These are phyloP conservation scores for Odontarrhena argentea DNA, from an alignment of 345 rosid genomes.

Conservation along the genomic window DNA sequence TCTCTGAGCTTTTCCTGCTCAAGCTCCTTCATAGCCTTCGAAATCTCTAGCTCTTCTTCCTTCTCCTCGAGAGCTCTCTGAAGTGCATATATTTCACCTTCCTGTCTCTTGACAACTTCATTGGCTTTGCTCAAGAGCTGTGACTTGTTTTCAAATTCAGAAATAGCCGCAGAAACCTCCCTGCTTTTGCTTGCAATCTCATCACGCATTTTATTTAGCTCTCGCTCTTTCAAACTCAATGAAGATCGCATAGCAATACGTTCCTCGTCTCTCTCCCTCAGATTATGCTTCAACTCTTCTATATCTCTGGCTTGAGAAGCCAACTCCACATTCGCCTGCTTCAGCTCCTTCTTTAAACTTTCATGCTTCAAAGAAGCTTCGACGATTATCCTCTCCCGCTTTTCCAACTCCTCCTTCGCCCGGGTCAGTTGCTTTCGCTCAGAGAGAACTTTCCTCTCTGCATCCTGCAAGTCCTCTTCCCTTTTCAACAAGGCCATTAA, in stretches of 20 bases:
- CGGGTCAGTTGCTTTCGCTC: constrained; percentile 55
- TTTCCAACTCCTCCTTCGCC: constrained; percentile 59
- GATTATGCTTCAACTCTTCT: constrained; percentile 58
- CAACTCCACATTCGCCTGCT: constrained; percentile 52
- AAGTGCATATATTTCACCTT: constrained; percentile 60
- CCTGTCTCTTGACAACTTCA: constrained; percentile 65
- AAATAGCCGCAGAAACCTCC: constrained; percentile 46
- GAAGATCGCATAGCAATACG: constrained; percentile 50
- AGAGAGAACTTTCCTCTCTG: constrained; percentile 54
- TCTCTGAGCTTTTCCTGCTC: constrained; percentile 68
- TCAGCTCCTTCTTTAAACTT: constrained; percentile 59
- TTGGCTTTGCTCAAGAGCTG: constrained; percentile 62
- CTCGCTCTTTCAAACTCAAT: constrained; percentile 55
- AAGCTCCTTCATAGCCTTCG: constrained; percentile 45
- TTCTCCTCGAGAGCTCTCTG: constrained; percentile 51
- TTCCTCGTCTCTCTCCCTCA: constrained; percentile 59
- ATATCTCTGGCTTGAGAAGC: constrained; percentile 73
- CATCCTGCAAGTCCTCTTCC: constrained; percentile 70
- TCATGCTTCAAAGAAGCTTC: constrained; percentile 59
- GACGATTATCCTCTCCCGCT: constrained; percentile 52
- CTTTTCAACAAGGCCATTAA: constrained; percentile 62
- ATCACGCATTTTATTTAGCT: constrained; percentile 52
- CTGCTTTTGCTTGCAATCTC: constrained; percentile 55
- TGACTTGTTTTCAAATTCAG: constrained; percentile 57
- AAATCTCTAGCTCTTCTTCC: constrained; percentile 66